Evolutionary conservation across 2,329 filamentous ascomycete species (phyloP).

Genomic region (Chrysosporium keratinophilum): DNA sequence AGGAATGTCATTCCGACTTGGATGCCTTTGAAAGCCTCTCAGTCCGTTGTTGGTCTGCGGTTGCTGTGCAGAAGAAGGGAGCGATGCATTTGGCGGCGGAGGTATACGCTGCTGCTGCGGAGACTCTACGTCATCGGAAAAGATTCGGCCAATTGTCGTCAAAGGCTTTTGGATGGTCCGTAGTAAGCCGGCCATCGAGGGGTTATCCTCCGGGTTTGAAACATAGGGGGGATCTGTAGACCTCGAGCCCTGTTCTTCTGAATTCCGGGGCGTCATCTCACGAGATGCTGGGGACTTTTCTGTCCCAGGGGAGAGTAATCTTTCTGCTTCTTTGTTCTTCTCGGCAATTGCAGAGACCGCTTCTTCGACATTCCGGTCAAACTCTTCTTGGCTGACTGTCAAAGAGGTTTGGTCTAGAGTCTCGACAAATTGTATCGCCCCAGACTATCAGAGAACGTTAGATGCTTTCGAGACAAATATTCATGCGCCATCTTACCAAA

Average conservation of each 20-base stretch:
- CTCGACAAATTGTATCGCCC: conserved; percentile 92
- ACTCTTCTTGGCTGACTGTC: conserved; percentile 89
- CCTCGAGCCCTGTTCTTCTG: conserved; percentile 47
- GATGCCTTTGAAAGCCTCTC: conserved; percentile 20
- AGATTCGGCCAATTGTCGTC: conserved; percentile 86
- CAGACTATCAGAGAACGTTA: conserved; percentile 34
- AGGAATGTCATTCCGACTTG: conserved; percentile 17
- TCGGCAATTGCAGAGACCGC: conserved; percentile 94
- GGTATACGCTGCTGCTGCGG: conserved; percentile 33
- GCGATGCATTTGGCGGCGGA: conserved; percentile 10
- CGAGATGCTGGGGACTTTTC: conserved; percentile 44
- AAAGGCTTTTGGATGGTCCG: conserved; percentile 85
- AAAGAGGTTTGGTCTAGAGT: conserved; percentile 87
- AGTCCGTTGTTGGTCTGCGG: conserved; percentile 14
- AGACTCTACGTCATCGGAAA: conserved; percentile 56
- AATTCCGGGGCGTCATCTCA: conserved; percentile 51
- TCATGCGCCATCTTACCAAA: conserved; percentile 45
- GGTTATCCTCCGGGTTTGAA: conserved; percentile 57
- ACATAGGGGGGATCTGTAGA: conserved; percentile 28
- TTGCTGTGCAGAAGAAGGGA: conserved; percentile 12
- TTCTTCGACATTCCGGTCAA: conserved; percentile 90
- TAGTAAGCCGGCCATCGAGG: conserved; percentile 72
- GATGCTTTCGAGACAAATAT: conserved; percentile 10
- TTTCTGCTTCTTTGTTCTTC: conserved; percentile 57
- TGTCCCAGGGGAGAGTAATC: conserved; percentile 28